Base-by-base conservation (phyloP, 2,329 filamentous ascomycete genomes). In the Ceratocystis smalleyi region DNA sequence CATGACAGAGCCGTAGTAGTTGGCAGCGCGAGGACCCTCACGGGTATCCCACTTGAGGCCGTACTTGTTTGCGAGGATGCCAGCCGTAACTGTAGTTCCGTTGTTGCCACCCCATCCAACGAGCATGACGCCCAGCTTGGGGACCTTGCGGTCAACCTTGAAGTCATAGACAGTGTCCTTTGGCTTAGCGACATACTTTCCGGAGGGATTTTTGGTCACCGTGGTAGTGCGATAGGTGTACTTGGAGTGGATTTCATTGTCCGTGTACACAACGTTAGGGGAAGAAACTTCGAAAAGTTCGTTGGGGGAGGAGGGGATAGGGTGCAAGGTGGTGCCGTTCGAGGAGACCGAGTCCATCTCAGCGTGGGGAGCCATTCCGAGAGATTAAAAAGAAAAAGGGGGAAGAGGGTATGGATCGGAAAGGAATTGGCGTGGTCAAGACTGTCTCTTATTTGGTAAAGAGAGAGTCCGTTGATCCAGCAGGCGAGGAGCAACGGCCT, bases 71-170 rank as follows among this genome's bases (percentile, higher is more conserved):
- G 92, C 94, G 74, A 99, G 83, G 76, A 99, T 95, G 75, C 92
- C 94, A 68, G 94, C 94, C 67, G 94, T 97, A 68, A 99, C 90
- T 66, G 94, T 99, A 69, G 90, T 90, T 69, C 94, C 94, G 74
- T 99, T 99, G 84, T 99, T 99, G 73, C 94, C 94, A 76, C 94
- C 94, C 85, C 88, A 92, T 68, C 94, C 94, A 69, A 99, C 92
- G 69, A 99, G 83, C 94, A 99, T 97, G 79, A 96, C 83, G 73
- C 94, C 94, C 70, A 90, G 83, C 81, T 92, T 95, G 76, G 91
- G 90, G 67, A 97, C 83, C 76, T 88, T 89, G 75, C 92, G 90
- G 74, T 96, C 88, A 72, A 94, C 89, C 82, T 96, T 95, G 87
- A 99, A 97, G 80, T 96, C 87, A 76, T 97, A 99, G 70, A 86